A percentile compares a stretch with the other conserved stretches of the same genome.
Conservation (phyloP, 495 filamentous ascomycete species). For the Astrothelium macrocarpum region DNA sequence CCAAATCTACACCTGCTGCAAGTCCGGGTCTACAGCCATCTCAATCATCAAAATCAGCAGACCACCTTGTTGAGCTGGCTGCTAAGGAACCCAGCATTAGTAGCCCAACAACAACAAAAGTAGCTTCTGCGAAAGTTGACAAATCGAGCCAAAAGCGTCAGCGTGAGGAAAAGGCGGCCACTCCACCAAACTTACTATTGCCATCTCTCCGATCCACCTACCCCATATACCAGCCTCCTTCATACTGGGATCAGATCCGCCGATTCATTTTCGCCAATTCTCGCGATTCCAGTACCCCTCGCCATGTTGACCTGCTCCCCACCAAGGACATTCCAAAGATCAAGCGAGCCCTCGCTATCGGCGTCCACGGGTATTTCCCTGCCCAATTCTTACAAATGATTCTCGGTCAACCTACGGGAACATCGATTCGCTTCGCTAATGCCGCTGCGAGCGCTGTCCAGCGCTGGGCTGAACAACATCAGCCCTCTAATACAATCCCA, state of each 20-base stretch:
- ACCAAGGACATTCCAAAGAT: constrained; percentile 42
- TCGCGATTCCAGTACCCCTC: neutral
- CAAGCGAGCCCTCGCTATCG: constrained; percentile 80
- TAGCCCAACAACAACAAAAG: neutral
- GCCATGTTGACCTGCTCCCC: constrained; percentile 2
- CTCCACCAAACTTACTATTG: constrained; percentile 26
- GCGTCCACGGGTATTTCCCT: constrained; percentile 90
- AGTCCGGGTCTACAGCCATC: neutral
- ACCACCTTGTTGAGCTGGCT: neutral
- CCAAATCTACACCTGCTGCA: neutral
- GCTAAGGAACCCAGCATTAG: neutral
- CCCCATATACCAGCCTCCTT: constrained; percentile 19
- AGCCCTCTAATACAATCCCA: constrained; percentile 6
- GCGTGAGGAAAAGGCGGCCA: constrained; percentile 13
- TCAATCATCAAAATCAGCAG: neutral
- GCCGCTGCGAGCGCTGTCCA: constrained; percentile 76
- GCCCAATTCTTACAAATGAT: constrained; percentile 73
- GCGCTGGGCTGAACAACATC: constrained; percentile 58
- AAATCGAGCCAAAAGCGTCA: neutral
- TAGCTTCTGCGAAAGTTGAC: neutral
- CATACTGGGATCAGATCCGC: constrained; percentile 27
- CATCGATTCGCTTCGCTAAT: constrained; percentile 85
- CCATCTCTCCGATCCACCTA: constrained; percentile 30
- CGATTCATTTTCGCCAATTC: constrained; percentile 14
- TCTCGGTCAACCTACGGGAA: constrained; percentile 89